Conservation (phyloP, 1,284 basidiomycete species). For the Omphalotus olearius region DNA sequence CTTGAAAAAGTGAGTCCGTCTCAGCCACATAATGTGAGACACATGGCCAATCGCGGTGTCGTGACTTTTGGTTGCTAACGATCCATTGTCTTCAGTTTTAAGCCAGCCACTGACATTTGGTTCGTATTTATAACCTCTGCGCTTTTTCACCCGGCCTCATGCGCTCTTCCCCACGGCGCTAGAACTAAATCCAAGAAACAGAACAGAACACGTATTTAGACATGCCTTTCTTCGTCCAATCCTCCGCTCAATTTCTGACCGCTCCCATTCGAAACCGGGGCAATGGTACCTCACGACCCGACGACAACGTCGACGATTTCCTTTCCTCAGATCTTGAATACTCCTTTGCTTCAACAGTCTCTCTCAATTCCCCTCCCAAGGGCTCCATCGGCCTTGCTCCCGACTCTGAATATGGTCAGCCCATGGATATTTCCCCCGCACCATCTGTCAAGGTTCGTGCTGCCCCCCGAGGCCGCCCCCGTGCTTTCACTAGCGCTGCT, state of each 20-base stretch:
- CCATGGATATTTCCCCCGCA: constrained; percentile 79
- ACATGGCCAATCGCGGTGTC: constrained; percentile 9
- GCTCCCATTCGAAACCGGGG: constrained; percentile 49
- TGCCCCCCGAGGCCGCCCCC: constrained; percentile 37
- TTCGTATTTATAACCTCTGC: constrained; percentile 15
- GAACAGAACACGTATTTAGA: constrained; percentile 39
- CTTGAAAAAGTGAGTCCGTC: constrained; percentile 26
- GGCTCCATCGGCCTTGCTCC: constrained; percentile 39
- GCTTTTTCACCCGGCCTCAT: constrained; percentile 22
- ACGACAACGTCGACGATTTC: constrained; percentile 59
- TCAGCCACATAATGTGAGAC: constrained; percentile 4
- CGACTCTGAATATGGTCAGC: constrained; percentile 44
- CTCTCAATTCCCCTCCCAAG: constrained; percentile 63
- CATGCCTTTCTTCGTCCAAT: constrained; percentile 47
- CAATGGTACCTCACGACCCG: constrained; percentile 32
- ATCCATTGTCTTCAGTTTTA: constrained; percentile 18
- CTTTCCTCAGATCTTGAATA: constrained; percentile 69
- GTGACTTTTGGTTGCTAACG: constrained; percentile 7
- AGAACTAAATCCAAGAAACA: constrained; percentile 37
- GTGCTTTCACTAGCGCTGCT: constrained; percentile 55
- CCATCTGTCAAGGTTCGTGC: constrained; percentile 32
- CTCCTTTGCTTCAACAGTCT: constrained; percentile 78
- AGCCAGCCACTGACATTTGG: constrained; percentile 16
- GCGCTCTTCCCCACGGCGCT: constrained; percentile 13
- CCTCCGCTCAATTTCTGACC: constrained; percentile 42